A percentile compares a stretch with the other conserved stretches of the same genome.
Evolutionary conservation across 768 basidiomycete genomes (phyloP).

Genomic region (Lactarius indigo): DNA sequence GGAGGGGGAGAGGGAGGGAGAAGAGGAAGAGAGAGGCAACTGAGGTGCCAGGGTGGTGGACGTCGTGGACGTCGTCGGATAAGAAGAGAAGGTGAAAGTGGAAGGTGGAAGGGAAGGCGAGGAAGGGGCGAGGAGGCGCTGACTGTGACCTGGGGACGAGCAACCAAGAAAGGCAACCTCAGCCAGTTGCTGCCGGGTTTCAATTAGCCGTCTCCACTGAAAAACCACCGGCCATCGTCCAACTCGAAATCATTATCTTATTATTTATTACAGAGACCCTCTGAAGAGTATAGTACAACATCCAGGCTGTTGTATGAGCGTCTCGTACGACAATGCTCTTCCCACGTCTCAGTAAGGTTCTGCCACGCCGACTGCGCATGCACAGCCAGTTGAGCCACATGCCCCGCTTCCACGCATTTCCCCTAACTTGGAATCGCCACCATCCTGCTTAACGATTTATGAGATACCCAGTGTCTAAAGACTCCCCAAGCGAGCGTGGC

Average conservation of each 20-base stretch:
- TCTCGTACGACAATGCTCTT: no score
- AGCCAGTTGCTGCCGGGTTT: no score
- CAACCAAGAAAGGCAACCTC: background rate
- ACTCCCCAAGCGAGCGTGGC: constrained; percentile 42
- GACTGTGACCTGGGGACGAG: background rate
- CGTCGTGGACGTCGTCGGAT: constrained; percentile 15
- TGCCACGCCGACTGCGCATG: background rate
- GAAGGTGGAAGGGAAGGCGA: background rate
- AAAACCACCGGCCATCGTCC: background rate
- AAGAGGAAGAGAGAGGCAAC: background rate
- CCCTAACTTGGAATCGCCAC: background rate
- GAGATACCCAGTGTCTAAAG: constrained; percentile 39
- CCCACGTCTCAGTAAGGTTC: no score
- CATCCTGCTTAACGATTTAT: background rate
- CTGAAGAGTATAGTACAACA: no score
- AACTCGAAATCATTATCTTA: background rate
- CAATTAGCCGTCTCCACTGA: no score
- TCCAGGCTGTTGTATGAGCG: no score
- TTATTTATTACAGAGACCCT: no score
- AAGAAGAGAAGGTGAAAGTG: background rate
- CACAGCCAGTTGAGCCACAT: background rate
- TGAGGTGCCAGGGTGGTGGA: constrained; percentile 1
- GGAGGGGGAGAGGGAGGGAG: constrained; percentile 1
- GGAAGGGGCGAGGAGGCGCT: background rate
- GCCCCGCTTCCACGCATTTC: background rate